These are phyloP conservation scores for Thielaviopsis cerberus DNA, from an alignment of 2,329 filamentous ascomycete species.

Conservation along the genomic window DNA sequence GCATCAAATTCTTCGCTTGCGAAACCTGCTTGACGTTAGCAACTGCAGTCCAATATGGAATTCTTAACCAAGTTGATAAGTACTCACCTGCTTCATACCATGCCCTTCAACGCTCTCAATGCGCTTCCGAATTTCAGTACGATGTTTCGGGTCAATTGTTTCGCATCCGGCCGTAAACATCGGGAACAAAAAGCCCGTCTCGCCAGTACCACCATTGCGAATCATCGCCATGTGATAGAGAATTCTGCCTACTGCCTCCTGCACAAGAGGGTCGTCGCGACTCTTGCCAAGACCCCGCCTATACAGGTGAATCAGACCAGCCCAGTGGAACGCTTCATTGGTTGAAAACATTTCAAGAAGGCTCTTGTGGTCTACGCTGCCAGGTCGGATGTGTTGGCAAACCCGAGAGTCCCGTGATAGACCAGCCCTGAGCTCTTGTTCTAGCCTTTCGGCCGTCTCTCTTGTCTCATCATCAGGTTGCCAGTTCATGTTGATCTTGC, in stretches of 20 bases:
- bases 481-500: conserved; percentile 29
- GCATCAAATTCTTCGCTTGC: conserved; percentile 45
- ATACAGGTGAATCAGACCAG: conserved; percentile 56
- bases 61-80: neutral
- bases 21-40: conserved; percentile 25
- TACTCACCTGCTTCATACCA: conserved; percentile 54
- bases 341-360: conserved; percentile 47
- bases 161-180: conserved; percentile 74
- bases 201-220: conserved; percentile 47
- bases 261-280: conserved; percentile 39
- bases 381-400: conserved; percentile 29
- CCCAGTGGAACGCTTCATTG: conserved; percentile 65
- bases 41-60: neutral
- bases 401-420: conserved; percentile 24
- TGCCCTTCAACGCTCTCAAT: conserved; percentile 50
- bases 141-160: conserved; percentile 35
- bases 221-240: conserved; percentile 43
- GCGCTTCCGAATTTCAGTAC: conserved; percentile 43
- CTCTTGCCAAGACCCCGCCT: conserved; percentile 50
- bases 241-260: conserved; percentile 43
- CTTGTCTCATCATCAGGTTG: conserved; percentile 35
- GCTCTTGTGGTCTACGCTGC: conserved; percentile 34
- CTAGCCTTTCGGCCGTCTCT: conserved; percentile 38
- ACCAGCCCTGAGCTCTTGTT: conserved; percentile 41
- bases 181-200: conserved; percentile 59